A percentile compares a stretch with the other conserved stretches of the same genome.
Conservation (phyloP, 768 basidiomycete species). For the Cubamyces lactineus region DNA sequence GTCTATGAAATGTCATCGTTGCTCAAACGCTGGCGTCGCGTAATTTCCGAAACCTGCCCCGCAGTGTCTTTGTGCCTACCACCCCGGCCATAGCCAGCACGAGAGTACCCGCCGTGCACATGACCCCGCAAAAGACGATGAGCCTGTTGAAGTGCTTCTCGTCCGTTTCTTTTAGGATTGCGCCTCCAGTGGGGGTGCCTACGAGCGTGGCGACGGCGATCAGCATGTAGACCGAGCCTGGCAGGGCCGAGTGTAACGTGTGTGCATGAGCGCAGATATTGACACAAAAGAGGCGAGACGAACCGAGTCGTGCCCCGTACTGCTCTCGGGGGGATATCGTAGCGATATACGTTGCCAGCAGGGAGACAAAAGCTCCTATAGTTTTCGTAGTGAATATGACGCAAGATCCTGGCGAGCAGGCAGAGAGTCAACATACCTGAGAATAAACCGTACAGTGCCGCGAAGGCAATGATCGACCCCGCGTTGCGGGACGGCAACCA, state of each 20-base stretch:
- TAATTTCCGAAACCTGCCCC: no score
- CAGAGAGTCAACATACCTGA: conserved; percentile 29
- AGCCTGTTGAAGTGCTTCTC: conserved; percentile 33
- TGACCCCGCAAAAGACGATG: conserved; percentile 37
- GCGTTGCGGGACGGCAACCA: conserved; percentile 35
- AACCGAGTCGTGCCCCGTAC: conserved; percentile 38
- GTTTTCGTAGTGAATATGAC: not conserved
- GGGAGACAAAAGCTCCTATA: conserved; percentile 36
- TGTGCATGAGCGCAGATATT: not conserved
- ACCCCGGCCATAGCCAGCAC: conserved; percentile 13
- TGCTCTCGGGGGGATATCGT: conserved; percentile 35
- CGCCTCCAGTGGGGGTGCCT: conserved; percentile 40
- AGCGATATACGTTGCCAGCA: conserved; percentile 37
- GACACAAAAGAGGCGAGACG: conserved; percentile 5
- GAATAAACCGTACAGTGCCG: conserved; percentile 36
- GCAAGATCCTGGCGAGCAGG: not conserved
- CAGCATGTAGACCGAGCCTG: conserved; percentile 36
- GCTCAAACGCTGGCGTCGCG: no score
- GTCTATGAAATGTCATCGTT: no score
- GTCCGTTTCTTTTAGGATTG: conserved; percentile 32
- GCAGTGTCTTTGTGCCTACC: not conserved
- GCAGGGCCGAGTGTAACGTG: not conserved
- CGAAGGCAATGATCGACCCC: conserved; percentile 33
- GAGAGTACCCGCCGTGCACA: conserved; percentile 26
- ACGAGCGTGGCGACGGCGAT: conserved; percentile 36